Evolutionary conservation across 1,139 yeast species (phyloP), one percentile per base, ranked within the genome.

Genomic region (Pichia sp.): DNA sequence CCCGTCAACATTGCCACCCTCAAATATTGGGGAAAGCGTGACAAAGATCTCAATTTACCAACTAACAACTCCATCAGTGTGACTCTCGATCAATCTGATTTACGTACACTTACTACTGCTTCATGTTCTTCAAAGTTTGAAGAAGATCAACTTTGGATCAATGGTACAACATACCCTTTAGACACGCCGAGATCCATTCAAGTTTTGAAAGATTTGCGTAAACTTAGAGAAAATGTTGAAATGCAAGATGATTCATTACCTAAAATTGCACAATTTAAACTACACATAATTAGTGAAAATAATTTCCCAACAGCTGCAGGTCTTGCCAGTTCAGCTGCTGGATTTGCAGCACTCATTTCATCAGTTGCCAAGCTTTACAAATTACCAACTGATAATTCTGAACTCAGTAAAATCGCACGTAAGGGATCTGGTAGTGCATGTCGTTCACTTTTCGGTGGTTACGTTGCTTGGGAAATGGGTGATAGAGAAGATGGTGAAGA

Each of bases 301-400:
- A 93, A 93, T 63, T 91, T 91, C 70, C 99, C 99, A 34, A 91
- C 98, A 19, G 98, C 98, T 27, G 98, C 98, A 13, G 98, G 98
- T 3, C 72, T 91, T 48, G 98, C 98, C 0, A 86, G 96, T 1
- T 83, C 95, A 8, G 98, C 98, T 10, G 96, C 97, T 10, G 99
- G 99, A 0, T 88, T 87, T 60, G 96, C 98, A 33, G 98, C 98
- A 5, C 70, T 91, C 47, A 94, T 91, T 22, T 74, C 75, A 33
- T 86, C 96, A 20, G 75, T 91, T 53, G 88, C 98, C 18, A 72
- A 72, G 53, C 69, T 91, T 42, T 91, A 77, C 62, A 60, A 83
- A 58, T 74, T 93, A 42, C 94, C 94, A 15, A 82, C 82, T 51
- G 73, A 81, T 42, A 68, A 74, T 56, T 82, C 93, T 17, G 96